These are phyloP conservation scores for Didymella sp. DNA, from an alignment of 2,329 filamentous ascomycete genomes.

Conservation along the genomic window DNA sequence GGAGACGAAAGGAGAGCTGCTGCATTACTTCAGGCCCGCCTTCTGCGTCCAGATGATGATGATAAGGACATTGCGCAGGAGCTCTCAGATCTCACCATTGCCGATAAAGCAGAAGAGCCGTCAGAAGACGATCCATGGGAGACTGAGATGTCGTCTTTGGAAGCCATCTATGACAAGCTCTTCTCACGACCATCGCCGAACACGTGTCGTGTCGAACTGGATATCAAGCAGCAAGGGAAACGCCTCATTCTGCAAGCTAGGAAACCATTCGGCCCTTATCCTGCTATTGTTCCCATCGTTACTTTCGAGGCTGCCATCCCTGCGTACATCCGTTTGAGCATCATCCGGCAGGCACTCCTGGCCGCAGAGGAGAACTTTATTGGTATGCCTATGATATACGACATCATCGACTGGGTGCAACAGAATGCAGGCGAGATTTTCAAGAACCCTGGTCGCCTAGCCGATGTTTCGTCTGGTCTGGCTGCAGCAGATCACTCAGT, in stretches of 20 bases:
- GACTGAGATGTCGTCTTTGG: constrained; percentile 82
- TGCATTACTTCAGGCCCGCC: constrained; percentile 75
- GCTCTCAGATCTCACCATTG: constrained; percentile 37
- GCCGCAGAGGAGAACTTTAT: constrained; percentile 74
- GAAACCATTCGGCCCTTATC: constrained; percentile 73
- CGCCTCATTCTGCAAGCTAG: constrained; percentile 70
- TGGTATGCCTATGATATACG: constrained; percentile 91
- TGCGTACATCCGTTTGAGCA: constrained; percentile 90
- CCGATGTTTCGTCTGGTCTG: constrained; percentile 80
- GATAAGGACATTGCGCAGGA: constrained; percentile 42
- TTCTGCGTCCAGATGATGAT: constrained; percentile 57
- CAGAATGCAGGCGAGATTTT: constrained; percentile 82
- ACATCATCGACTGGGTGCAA: constrained; percentile 90
- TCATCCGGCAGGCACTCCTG: constrained; percentile 76
- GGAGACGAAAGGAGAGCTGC: constrained; percentile 80
- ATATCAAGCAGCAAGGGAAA: constrained; percentile 55
- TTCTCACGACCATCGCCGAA: constrained; percentile 62
- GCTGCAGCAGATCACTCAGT: constrained; percentile 59
- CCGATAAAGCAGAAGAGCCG: constrained; percentile 53
- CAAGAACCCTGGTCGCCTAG: constrained; percentile 80
- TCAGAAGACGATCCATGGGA: constrained; percentile 71
- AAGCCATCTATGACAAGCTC: constrained; percentile 81
- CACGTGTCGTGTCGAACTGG: constrained; percentile 74
- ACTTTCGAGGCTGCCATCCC: constrained; percentile 74
- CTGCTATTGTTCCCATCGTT: constrained; percentile 70